phyloP scores from a whole-genome alignment of 192 early-diverging fungal genomes.

The Backusella parvicylindrica region DNA sequence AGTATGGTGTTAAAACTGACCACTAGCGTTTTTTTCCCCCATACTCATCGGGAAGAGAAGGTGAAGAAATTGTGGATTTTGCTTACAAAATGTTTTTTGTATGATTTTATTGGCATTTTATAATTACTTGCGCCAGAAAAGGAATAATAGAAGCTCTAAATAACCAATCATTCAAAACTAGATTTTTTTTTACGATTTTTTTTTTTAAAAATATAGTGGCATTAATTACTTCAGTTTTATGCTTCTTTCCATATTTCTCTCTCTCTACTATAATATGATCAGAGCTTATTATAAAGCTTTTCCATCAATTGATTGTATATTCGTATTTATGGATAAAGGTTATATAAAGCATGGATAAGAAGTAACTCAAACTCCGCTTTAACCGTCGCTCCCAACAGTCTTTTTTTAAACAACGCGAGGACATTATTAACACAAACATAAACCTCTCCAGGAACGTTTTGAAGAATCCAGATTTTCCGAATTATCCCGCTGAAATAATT shows the following conservation, averaged over 20 bases:
- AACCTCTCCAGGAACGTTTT: neutral
- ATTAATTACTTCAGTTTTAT: neutral
- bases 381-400: neutral
- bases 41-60: neutral
- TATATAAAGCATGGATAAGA: neutral
- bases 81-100: neutral
- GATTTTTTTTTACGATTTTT: neutral
- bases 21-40: neutral
- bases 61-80: neutral
- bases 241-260: neutral
- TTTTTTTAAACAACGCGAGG: neutral
- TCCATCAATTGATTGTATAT: neutral
- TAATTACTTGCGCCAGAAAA: slow-evolving; percentile 1
- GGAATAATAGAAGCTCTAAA: neutral
- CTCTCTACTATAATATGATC: neutral
- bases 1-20: neutral
- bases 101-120: neutral
- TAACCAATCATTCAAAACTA: neutral
- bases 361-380: neutral
- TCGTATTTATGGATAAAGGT: neutral
- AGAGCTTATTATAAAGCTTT: neutral
- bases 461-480: neutral
- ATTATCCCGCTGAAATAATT: neutral
- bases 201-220: neutral
- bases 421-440: neutral